Conservation (phyloP, 441 rosid genomes). For the Pelargonium cotyledonis region DNA sequence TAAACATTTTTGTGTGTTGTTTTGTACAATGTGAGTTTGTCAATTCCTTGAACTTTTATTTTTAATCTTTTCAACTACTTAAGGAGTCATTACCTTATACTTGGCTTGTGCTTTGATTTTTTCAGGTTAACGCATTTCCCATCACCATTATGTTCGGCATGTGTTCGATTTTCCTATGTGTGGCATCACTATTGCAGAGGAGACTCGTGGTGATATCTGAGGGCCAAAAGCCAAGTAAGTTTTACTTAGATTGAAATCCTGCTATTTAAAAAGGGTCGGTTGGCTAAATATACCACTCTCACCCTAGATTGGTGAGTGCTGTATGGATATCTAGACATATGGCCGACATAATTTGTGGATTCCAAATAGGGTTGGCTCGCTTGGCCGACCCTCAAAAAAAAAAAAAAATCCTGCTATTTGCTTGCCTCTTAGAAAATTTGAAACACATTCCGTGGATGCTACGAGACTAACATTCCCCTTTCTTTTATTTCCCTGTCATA, state of each 20-base stretch:
- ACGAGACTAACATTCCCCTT: not conserved
- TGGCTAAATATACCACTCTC: constrained; percentile 88
- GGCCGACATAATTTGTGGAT: constrained; percentile 87
- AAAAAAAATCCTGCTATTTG: not conserved
- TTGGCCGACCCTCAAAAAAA: constrained; percentile 89
- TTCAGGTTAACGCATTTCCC: constrained; percentile 83
- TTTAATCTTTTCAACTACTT: not conserved
- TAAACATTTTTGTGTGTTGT: constrained; percentile 85
- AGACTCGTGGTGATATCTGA: constrained; percentile 64
- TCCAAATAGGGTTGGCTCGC: constrained; percentile 52
- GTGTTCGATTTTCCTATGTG: constrained; percentile 91
- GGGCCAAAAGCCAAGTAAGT: constrained; percentile 48
- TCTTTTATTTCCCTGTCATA: not conserved
- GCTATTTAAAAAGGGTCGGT: constrained; percentile 76
- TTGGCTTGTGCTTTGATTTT: not conserved
- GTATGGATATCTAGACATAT: constrained; percentile 98
- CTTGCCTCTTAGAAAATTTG: not conserved
- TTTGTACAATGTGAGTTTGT: constrained; percentile 61
- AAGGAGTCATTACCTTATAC: not conserved
- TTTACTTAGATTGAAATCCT: not conserved
- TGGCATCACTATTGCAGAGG: constrained; percentile 81
- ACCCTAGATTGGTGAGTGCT: constrained; percentile 55
- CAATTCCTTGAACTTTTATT: constrained; percentile 11
- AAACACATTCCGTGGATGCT: not conserved
- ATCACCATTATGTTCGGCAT: constrained; percentile 96